Conservation (phyloP, 108 stramenopile species). For the Craspedostauros australis region DNA sequence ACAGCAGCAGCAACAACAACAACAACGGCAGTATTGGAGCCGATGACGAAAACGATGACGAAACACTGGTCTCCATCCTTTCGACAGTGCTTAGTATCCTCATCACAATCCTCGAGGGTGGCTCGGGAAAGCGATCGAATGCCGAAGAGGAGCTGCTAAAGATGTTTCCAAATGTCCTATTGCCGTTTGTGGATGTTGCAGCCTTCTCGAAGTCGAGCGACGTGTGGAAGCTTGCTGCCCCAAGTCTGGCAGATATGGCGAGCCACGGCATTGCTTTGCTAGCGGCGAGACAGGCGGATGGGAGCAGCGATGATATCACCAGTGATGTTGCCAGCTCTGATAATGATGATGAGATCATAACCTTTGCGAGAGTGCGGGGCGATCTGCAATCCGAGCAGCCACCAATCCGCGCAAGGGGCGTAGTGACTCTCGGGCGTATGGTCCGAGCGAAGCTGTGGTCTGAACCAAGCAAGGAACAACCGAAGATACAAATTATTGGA, state of each 20-base stretch:
- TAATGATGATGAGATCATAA: too few species aligned
- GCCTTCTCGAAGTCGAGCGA: background rate
- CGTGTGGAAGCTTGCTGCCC: slow-evolving; percentile 7
- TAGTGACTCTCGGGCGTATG: slow-evolving; percentile 60
- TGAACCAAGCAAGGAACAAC: background rate
- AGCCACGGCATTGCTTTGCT: slow-evolving; percentile 73
- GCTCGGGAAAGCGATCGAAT: slow-evolving; percentile 39
- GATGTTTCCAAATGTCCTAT: slow-evolving; percentile 19
- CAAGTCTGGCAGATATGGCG: slow-evolving; percentile 72
- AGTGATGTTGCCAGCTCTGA: too few species aligned
- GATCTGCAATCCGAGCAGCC: slow-evolving; percentile 64
- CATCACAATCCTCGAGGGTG: slow-evolving; percentile 69
- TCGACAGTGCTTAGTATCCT: slow-evolving; percentile 66
- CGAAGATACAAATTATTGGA: background rate
- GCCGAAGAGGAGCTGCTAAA: slow-evolving; percentile 47
- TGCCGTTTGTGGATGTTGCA: background rate
- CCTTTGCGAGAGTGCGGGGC: too few species aligned
- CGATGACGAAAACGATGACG: background rate
- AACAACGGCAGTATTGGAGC: background rate
- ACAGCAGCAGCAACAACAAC: too few species aligned
- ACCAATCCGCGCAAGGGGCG: slow-evolving; percentile 71
- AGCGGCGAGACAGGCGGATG: slow-evolving; percentile 9
- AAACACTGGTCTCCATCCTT: slow-evolving; percentile 47
- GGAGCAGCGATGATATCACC: too few species aligned
- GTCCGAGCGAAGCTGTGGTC: slow-evolving; percentile 38